These are phyloP conservation scores for Ceratobasidium sp. DNA, from an alignment of 1,284 basidiomycete genomes.

Conservation along the genomic window DNA sequence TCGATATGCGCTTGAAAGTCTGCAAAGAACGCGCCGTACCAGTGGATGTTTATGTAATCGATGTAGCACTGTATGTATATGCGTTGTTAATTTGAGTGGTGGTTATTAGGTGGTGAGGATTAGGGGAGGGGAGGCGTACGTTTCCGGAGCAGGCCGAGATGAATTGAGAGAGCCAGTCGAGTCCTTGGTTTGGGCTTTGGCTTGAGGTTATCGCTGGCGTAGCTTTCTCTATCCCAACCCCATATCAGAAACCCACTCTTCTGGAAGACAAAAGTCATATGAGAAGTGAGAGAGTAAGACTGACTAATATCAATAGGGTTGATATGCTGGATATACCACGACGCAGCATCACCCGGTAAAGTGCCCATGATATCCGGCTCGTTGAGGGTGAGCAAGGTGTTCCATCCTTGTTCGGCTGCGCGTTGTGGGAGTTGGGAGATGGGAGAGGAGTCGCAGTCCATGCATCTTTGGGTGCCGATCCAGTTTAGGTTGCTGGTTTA, in stretches of 20 bases:
- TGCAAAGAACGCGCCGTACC: conserved; percentile 43
- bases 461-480: conserved; percentile 28
- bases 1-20: conserved; percentile 44
- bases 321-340: conserved; percentile 44
- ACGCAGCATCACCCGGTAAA: conserved; percentile 26
- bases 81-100: not conserved
- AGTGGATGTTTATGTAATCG: conserved; percentile 47
- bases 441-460: conserved; percentile 33
- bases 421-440: conserved; percentile 30
- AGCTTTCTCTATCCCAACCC: conserved; percentile 2
- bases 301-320: conserved; percentile 44
- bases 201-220: conserved; percentile 42
- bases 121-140: not conserved
- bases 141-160: conserved; percentile 34
- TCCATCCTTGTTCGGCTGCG: conserved; percentile 38
- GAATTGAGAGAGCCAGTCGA: conserved; percentile 40
- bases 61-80: conserved; percentile 30
- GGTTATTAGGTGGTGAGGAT: no score
- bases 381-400: conserved; percentile 42
- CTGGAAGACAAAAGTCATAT: no score
- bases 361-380: conserved; percentile 43
- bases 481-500: conserved; percentile 31
- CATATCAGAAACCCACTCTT: not conserved
- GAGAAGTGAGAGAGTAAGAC: no score
- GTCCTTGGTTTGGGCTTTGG: conserved; percentile 31